Base-by-base conservation (phyloP, 1,284 basidiomycete genomes). In the Sanghuangporus weigelae region DNA sequence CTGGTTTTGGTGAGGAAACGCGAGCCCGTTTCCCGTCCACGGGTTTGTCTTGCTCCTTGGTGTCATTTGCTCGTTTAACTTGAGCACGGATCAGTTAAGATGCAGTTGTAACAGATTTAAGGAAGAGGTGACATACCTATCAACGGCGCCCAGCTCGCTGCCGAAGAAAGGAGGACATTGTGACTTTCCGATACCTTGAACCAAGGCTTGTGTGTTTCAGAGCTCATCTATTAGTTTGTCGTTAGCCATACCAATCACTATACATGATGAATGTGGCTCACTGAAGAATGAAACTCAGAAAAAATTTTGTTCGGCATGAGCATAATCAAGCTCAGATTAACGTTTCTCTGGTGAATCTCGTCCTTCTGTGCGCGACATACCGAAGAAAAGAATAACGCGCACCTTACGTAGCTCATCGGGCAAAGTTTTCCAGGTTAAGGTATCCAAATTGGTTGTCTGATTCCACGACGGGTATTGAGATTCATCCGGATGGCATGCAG, bases 401-500 rank as follows among this genome's bases (percentile, higher is more conserved):
- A 85, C 89, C 77, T 87, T 88, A 60, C 79, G 82, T 21, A 91
- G 69, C 70, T 90, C 89, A 4, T 67, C 56, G 0, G 88, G 83
- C 1, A 92, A 70, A 1, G 79, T 77, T n/a, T 84, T 81, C 90
- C 89, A 91, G 3, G 78, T 80, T 8, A 85, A 73, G n/a, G 72
- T 71, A 70, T 92, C 90, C 23, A 89, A 71, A 7, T 73, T 68
- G 1, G 81, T 73, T 1, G 75, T 73, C 12, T 72, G 73, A 70
- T 92, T 92, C 72, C 78, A 85, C 23, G 74, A 68, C 4, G 89
- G 89, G 62, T 78, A 75, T 62, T 77, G 74, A 16, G 84, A 76
- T 19, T 73, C 69, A 68, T 92, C 86, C 0, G 87, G 83, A 11
- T 77, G 73, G 10, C 77, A 78, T 10, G 82, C 79, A 2, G 86